Evolutionary conservation across 2,329 filamentous ascomycete genomes (phyloP).

Genomic region (Hirsutella minnesotensis): DNA sequence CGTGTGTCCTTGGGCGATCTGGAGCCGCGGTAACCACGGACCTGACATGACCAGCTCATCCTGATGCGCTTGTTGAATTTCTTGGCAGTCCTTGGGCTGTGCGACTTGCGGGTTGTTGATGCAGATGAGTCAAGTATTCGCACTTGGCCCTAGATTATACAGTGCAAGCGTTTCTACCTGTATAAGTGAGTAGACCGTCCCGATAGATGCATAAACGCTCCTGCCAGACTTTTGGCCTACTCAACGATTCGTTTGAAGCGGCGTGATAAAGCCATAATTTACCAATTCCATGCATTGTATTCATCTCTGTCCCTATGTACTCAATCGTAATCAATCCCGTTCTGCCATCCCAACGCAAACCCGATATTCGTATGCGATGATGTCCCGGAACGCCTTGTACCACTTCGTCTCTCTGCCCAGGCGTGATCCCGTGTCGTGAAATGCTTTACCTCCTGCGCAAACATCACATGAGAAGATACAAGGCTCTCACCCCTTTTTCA

Average conservation of each 20-base stretch:
- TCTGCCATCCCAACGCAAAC: not conserved
- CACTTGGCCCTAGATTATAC: no score
- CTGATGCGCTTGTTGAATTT: not conserved
- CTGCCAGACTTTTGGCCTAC: not conserved
- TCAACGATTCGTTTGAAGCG: no score
- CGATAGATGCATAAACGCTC: constrained; percentile 2
- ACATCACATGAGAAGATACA: constrained; percentile 51
- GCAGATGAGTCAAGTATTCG: no score
- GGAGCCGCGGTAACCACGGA: not conserved
- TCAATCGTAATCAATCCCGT: not conserved
- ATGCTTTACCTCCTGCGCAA: not conserved
- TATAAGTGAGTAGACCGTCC: not conserved
- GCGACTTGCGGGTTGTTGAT: no score
- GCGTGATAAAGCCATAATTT: no score
- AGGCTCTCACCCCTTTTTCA: constrained; percentile 52
- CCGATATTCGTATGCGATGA: no score
- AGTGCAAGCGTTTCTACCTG: no score
- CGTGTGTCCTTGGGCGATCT: not conserved
- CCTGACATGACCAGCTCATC: not conserved
- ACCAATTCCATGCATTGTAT: no score
- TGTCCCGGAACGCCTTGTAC: no score
- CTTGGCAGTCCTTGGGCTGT: no score
- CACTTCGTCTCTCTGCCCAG: no score
- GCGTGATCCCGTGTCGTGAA: not conserved
- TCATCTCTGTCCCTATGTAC: not conserved